Percentiles rank a stretch among this genome's conserved stretches.
Evolutionary conservation across 2,329 filamentous ascomycete species (phyloP).

Genomic region (Neofusicoccum kwambonambiense): DNA sequence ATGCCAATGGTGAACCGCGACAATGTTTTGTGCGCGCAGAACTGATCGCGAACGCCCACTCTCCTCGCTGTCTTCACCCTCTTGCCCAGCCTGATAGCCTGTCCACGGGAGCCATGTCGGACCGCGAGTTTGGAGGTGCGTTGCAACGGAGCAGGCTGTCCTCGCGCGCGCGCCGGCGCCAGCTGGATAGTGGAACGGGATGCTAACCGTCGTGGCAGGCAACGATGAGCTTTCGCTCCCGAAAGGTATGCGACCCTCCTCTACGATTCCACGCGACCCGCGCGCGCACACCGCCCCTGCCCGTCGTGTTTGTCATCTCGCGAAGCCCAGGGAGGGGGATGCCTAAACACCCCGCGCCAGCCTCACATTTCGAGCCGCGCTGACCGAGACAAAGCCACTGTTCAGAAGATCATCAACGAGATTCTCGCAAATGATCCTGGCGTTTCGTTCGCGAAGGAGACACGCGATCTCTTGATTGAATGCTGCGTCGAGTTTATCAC

Average conservation of each 20-base stretch:
- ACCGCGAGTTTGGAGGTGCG: constrained; percentile 42
- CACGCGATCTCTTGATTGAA: constrained; percentile 91
- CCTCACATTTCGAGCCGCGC: constrained; percentile 12
- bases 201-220: constrained; percentile 15
- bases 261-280: not conserved
- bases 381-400: constrained; percentile 54
- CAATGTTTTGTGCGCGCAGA: constrained; percentile 10
- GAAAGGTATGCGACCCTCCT: constrained; percentile 32
- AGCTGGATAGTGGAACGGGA: not conserved
- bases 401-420: constrained; percentile 86
- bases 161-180: not conserved
- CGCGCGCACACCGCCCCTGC: not conserved
- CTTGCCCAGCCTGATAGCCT: not conserved
- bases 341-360: not conserved
- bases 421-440: constrained; percentile 77
- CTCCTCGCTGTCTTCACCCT: not conserved
- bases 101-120: constrained; percentile 34
- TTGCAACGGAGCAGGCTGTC: constrained; percentile 5
- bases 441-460: constrained; percentile 90
- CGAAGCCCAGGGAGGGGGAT: not conserved
- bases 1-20: constrained; percentile 10
- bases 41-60: not conserved
- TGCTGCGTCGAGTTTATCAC: constrained; percentile 99
- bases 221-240: constrained; percentile 44
- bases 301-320: not conserved